Percentiles rank a stretch among this genome's conserved stretches.
Conservation (phyloP, 768 basidiomycete genomes). For the Exidia glandulosa region DNA sequence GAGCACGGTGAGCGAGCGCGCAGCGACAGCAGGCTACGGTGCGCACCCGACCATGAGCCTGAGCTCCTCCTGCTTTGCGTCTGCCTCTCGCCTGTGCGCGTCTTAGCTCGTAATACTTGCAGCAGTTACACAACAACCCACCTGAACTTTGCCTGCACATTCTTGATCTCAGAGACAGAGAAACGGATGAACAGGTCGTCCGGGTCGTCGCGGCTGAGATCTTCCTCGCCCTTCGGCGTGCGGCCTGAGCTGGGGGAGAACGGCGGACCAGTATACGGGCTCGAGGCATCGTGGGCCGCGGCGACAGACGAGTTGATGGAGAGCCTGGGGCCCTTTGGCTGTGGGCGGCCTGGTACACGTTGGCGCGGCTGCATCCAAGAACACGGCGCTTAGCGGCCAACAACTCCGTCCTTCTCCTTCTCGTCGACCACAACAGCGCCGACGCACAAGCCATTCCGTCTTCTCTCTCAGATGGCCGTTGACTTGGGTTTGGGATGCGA, state of each 20-base stretch:
- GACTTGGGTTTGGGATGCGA: no score
- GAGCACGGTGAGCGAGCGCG: constrained; percentile 31
- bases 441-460: no score
- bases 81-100: constrained; percentile 55
- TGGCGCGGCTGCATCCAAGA: no score
- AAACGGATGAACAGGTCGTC: constrained; percentile 66
- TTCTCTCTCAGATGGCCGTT: no score
- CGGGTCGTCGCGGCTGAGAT: constrained; percentile 34
- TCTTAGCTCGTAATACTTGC: constrained; percentile 1
- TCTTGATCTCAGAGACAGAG: constrained; percentile 61
- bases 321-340: neutral
- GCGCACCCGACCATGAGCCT: constrained; percentile 89
- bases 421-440: no score
- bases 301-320: neutral
- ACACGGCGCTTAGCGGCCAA: no score
- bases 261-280: neutral
- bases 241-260: neutral
- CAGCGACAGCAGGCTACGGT: constrained; percentile 1
- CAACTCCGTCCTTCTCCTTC: no score
- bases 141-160: constrained; percentile 59
- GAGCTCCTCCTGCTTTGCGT: constrained; percentile 79
- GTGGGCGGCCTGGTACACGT: no score
- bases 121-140: constrained; percentile 17
- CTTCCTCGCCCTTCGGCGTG: constrained; percentile 5
- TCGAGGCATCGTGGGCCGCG: neutral